These are phyloP conservation scores for Pleurotus sapidus DNA, from an alignment of 768 basidiomycete genomes.

Conservation along the genomic window DNA sequence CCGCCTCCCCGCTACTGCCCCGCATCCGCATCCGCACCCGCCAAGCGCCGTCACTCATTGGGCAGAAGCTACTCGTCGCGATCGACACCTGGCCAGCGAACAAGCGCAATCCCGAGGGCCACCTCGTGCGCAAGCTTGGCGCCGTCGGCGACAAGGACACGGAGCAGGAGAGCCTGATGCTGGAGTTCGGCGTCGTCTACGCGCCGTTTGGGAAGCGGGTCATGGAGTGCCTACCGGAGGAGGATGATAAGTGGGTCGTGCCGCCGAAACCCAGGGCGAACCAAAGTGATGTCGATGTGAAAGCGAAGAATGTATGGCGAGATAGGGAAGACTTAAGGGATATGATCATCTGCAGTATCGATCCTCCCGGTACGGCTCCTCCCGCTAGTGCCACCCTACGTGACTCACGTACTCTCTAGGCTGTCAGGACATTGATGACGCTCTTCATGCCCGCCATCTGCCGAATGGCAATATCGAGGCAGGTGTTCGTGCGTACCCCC, in stretches of 20 bases:
- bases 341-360: constrained; percentile 91
- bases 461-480: constrained; percentile 96
- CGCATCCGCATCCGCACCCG: constrained; percentile 96
- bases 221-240: constrained; percentile 80
- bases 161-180: constrained; percentile 87
- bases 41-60: constrained; percentile 83
- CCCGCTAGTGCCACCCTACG: constrained; percentile 33
- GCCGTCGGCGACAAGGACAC: constrained; percentile 93
- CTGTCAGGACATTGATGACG: constrained; percentile 98
- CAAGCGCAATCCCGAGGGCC: constrained; percentile 93
- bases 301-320: constrained; percentile 52
- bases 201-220: constrained; percentile 96
- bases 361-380: constrained; percentile 73
- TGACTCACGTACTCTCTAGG: constrained; percentile 53
- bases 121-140: constrained; percentile 92
- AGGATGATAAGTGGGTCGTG: constrained; percentile 93
- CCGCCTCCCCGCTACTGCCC: constrained; percentile 87
- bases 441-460: constrained; percentile 82
- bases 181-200: constrained; percentile 96
- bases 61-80: constrained; percentile 94
- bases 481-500: constrained; percentile 82
- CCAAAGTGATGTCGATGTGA: constrained; percentile 24
- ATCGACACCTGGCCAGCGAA: constrained; percentile 85
- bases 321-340: constrained; percentile 86
- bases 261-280: constrained; percentile 53